A percentile compares a stretch with the other conserved stretches of the same genome.
Conservation (phyloP, 495 filamentous ascomycete genomes). For the Pyronema domesticum region DNA sequence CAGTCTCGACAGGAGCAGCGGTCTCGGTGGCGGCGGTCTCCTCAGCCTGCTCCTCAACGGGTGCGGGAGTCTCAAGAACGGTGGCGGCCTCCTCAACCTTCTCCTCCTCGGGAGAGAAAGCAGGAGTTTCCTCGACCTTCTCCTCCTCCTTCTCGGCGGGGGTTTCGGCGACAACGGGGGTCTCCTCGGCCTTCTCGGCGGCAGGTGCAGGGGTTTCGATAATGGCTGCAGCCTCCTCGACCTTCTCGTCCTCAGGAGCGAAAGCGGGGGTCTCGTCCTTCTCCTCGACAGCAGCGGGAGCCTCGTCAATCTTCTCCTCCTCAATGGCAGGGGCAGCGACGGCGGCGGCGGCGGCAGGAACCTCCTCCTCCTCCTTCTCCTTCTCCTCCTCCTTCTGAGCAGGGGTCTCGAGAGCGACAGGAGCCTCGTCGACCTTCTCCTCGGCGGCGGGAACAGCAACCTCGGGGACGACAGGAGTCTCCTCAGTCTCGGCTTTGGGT, state of each 20-base stretch:
- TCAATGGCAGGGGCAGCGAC: too few species aligned
- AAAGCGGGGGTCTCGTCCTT: slow-evolving; percentile 20
- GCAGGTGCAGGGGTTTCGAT: slow-evolving; percentile 1
- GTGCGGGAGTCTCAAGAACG: neutral
- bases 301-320: slow-evolving; percentile 13
- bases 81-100: neutral
- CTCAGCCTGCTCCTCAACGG: neutral
- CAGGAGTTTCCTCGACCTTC: neutral
- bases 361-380: neutral
- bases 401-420: neutral
- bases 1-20: neutral
- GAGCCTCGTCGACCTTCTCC: slow-evolving; percentile 2
- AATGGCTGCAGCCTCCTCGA: neutral
- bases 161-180: slow-evolving; percentile 10
- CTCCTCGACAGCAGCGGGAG: slow-evolving; percentile 49
- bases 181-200: slow-evolving; percentile 8
- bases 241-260: neutral
- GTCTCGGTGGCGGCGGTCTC: neutral
- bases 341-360: too few species aligned
- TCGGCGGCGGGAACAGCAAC: neutral
- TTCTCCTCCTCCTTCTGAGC: neutral
- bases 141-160: slow-evolving; percentile 4
- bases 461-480: slow-evolving; percentile 8
- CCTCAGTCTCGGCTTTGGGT: slow-evolving; percentile 10
- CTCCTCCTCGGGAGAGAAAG: too few species aligned